phyloP scores from a whole-genome alignment of 2,329 filamentous ascomycete species.

The Leptographium flavum region DNA sequence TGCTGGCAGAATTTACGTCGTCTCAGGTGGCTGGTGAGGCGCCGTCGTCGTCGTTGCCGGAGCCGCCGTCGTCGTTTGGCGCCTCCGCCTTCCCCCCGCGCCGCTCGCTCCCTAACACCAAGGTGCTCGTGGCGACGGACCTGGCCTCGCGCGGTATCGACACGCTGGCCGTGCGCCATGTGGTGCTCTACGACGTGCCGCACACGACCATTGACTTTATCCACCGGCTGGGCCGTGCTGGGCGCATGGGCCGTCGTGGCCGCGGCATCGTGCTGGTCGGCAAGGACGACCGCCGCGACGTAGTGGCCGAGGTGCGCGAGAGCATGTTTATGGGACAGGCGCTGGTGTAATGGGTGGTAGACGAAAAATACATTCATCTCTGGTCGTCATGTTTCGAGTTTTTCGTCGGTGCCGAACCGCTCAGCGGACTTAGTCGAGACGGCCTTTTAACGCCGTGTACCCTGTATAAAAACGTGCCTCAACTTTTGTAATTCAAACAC shows the following conservation, averaged over 20 bases:
- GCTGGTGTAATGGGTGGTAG: slow-evolving; percentile 39
- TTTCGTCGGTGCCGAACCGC: slow-evolving; percentile 2
- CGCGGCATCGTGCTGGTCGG: slow-evolving; percentile 83
- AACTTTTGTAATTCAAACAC: too few species aligned
- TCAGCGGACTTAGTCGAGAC: neutral
- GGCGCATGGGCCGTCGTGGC: slow-evolving; percentile 82
- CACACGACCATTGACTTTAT: slow-evolving; percentile 98
- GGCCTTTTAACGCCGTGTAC: neutral
- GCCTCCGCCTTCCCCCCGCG: slow-evolving; percentile 13
- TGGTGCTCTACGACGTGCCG: slow-evolving; percentile 93
- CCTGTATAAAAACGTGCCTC: too few species aligned
- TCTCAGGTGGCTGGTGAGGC: slow-evolving; percentile 23
- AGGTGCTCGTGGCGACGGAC: slow-evolving; percentile 89
- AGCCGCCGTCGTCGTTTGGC: slow-evolving; percentile 2
- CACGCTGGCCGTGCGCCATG: slow-evolving; percentile 77
- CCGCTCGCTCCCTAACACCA: slow-evolving; percentile 57
- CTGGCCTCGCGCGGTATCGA: slow-evolving; percentile 87
- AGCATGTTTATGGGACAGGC: slow-evolving; percentile 76
- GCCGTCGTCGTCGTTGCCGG: neutral
- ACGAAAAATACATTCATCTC: neutral
- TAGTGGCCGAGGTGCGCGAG: slow-evolving; percentile 82
- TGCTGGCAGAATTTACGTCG: slow-evolving; percentile 60
- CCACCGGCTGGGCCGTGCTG: slow-evolving; percentile 81
- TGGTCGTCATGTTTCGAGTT: neutral
- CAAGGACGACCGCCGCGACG: slow-evolving; percentile 75